Percentiles rank a stretch among this genome's conserved stretches.
Evolutionary conservation across 1,284 basidiomycete genomes (phyloP).

Genomic region (Pascua guehoae): DNA sequence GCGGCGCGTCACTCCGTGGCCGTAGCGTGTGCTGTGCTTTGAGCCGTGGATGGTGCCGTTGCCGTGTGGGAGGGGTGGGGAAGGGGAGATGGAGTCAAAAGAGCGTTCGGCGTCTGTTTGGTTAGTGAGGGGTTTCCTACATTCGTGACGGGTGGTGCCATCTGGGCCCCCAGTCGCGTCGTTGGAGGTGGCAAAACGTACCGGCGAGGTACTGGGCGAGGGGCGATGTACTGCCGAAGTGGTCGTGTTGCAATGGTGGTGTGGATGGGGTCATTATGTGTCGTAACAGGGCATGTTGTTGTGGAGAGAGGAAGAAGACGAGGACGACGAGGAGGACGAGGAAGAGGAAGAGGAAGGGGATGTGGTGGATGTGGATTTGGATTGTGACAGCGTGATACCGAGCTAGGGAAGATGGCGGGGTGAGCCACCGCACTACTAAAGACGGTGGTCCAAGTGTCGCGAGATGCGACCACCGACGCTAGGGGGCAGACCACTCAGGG

Average conservation of each 20-base stretch:
- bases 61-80: too few relatives aligned
- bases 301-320: not conserved
- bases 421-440: not conserved
- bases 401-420: not conserved
- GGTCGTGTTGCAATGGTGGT: not conserved
- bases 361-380: too few relatives aligned
- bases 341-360: not conserved
- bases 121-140: slow-evolving; percentile 1
- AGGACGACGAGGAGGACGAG: not conserved
- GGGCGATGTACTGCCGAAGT: slow-evolving; percentile 2
- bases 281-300: not conserved
- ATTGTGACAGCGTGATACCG: not conserved
- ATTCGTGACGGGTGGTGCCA: not conserved
- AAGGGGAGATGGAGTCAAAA: slow-evolving; percentile 4
- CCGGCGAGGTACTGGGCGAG: slow-evolving; percentile 19
- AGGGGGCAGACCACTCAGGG: too few relatives aligned
- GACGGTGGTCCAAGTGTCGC: too few relatives aligned
- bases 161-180: not conserved
- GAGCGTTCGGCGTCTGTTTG: slow-evolving; percentile 16
- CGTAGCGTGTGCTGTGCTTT: too few relatives aligned
- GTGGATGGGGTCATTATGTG: not conserved
- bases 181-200: not conserved
- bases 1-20: too few relatives aligned
- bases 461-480: too few relatives aligned
- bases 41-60: too few relatives aligned